These are phyloP conservation scores for Mallotus japonicus DNA, from an alignment of 441 rosid species.

Conservation along the genomic window DNA sequence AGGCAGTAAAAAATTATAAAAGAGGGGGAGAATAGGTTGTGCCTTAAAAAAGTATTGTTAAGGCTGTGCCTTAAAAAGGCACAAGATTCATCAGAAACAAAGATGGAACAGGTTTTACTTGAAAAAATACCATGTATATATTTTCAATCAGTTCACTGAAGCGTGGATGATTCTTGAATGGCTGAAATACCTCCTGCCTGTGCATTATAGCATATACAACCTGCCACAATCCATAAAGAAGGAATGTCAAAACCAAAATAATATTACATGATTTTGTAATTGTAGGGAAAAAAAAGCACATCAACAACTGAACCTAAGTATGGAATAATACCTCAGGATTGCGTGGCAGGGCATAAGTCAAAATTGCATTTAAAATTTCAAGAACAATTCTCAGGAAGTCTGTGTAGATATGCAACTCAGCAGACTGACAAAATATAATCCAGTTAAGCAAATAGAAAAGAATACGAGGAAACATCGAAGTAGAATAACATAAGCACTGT, in stretches of 20 bases:
- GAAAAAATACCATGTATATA: conserved; percentile 61
- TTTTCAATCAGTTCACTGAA: conserved; percentile 92
- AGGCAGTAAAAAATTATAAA: conserved; percentile 4
- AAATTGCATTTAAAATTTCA: conserved; percentile 90
- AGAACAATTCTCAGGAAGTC: conserved; percentile 98
- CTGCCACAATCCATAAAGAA: conserved; percentile 40
- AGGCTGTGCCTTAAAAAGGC: not conserved
- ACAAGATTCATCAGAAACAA: conserved; percentile 9
- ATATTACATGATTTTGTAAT: not conserved
- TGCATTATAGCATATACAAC: conserved; percentile 95
- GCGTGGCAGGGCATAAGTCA: conserved; percentile 91
- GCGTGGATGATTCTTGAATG: conserved; percentile 87
- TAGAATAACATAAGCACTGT: not conserved
- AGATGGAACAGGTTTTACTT: not conserved
- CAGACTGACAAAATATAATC: conserved; percentile 50
- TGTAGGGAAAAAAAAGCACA: not conserved
- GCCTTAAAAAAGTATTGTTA: not conserved
- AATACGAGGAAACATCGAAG: conserved; percentile 8
- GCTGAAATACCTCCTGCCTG: conserved; percentile 94
- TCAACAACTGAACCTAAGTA: not conserved
- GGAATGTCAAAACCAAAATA: not conserved
- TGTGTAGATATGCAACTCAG: conserved; percentile 91
- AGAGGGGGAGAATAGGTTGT: not conserved
- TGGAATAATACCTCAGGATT: conserved; percentile 81
- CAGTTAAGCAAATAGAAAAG: conserved; percentile 24